Evolutionary conservation across 2,329 filamentous ascomycete species (phyloP), one percentile per base, ranked within the genome.

Genomic region (Raffaelea deltoideospora): DNA sequence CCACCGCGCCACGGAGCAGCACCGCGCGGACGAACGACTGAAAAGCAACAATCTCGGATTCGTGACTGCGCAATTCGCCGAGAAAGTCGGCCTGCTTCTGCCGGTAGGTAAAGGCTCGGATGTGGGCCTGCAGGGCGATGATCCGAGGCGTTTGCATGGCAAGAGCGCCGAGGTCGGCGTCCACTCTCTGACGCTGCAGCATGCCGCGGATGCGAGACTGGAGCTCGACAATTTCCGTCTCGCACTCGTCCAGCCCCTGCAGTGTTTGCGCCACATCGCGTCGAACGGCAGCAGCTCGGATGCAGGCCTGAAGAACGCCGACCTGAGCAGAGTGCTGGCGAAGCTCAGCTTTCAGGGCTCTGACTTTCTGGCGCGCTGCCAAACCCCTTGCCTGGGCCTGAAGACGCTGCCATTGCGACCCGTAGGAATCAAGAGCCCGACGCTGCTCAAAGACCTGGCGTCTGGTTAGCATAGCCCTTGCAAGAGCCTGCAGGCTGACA

Each of bases 21-120:
- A 92, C 82, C 1, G 84, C 87, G 41, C 88, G 74, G 23, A 76
- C 67, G 8, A 87, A 60, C 21, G 76, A 75, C 56, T 98, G 90
- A 3, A 95, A 64, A 23, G 75, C 61, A 19, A 74, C 59, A 28
- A 87, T 71, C 42, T 76, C 70, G 0, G 73, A 63, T 27, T 79
- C 73, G 46, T 83, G 72, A 2, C 75, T 72, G 35, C 76, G 63
- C 20, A 96, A 70, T 30, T 81, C 69, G 14, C 77, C 71, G 13
- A 93, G 66, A 31, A 88, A 64, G 3, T 66, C 62, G 33, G 61
- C 58, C 26, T 79, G 70, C 32, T 69, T 56, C 41, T 76, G 63
- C 39, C 84, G 71, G 47, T 67, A 67, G 14, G 78, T 53, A 46
- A 64, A 72, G n/a, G 78, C 83, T 44, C 82, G 69, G 20, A 71